These are phyloP conservation scores for Suillus hirtellus DNA, from an alignment of 768 basidiomycete species.

Conservation along the genomic window DNA sequence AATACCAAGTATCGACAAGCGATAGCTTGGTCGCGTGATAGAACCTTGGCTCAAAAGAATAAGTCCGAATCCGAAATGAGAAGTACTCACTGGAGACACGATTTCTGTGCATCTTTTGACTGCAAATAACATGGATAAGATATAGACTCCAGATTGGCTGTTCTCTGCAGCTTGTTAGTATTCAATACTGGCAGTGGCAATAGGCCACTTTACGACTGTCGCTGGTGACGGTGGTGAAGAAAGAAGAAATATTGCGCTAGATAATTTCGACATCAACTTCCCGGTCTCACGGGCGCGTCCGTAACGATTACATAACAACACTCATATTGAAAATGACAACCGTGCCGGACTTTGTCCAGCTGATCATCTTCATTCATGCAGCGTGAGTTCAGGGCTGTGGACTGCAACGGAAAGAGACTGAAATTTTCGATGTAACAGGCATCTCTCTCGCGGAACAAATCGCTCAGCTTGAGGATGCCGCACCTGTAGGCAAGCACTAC, in stretches of 20 bases:
- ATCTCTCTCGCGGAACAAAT: conserved; percentile 79
- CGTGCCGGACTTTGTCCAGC: conserved; percentile 1
- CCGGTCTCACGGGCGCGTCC: conserved; percentile 26
- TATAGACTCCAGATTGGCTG: conserved; percentile 38
- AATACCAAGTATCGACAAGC: conserved; percentile 29
- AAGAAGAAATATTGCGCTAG: conserved; percentile 22
- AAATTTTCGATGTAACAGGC: conserved; percentile 28
- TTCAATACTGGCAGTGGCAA: conserved; percentile 25
- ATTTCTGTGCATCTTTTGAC: conserved; percentile 38
- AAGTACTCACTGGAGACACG: conserved; percentile 33
- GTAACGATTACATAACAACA: conserved; percentile 11
- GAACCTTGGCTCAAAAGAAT: conserved; percentile 17
- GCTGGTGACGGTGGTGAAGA: conserved; percentile 34
- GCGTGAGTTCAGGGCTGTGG: conserved; percentile 25
- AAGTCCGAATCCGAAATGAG: conserved; percentile 27
- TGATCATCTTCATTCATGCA: conserved; percentile 22
- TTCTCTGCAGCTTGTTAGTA: conserved; percentile 19
- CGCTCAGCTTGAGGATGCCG: conserved; percentile 70
- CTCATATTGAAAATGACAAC: conserved; percentile 3
- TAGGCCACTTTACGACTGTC: conserved; percentile 31
- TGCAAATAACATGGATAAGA: conserved; percentile 37
- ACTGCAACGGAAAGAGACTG: conserved; percentile 6
- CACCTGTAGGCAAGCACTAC: conserved; percentile 60
- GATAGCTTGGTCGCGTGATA: conserved; percentile 38
- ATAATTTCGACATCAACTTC: conserved; percentile 29